A percentile compares a stretch with the other conserved stretches of the same genome.
These are phyloP conservation scores for Penicillium crustosum DNA, from an alignment of 2,329 filamentous ascomycete species.

Conservation along the genomic window DNA sequence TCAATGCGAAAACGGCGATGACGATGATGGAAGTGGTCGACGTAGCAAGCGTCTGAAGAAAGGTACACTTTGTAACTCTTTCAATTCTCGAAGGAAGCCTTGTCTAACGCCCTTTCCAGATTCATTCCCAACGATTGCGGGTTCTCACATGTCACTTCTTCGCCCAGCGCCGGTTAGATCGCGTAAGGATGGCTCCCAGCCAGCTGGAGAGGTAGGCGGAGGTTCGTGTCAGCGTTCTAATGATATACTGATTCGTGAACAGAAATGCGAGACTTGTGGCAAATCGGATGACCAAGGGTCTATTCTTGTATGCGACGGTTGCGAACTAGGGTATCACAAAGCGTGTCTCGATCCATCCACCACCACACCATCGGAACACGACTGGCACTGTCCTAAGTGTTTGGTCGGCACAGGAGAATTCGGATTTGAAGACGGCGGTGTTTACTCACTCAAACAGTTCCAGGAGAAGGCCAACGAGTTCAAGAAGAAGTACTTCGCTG, in stretches of 20 bases:
- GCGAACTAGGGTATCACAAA: slow-evolving; percentile 84
- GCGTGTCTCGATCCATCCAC: slow-evolving; percentile 85
- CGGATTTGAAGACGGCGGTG: slow-evolving; percentile 92
- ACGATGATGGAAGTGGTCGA: slow-evolving; percentile 66
- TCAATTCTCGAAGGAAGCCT: background rate
- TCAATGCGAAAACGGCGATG: slow-evolving; percentile 51
- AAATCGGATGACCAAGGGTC: slow-evolving; percentile 70
- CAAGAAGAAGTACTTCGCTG: slow-evolving; percentile 89
- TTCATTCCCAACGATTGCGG: slow-evolving; percentile 73
- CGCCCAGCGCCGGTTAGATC: slow-evolving; percentile 69
- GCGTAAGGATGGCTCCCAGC: slow-evolving; percentile 56
- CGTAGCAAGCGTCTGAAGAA: slow-evolving; percentile 93
- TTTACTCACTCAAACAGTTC: slow-evolving; percentile 94
- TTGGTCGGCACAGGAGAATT: slow-evolving; percentile 95
- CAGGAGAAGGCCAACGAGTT: slow-evolving; percentile 95
- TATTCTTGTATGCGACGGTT: slow-evolving; percentile 84
- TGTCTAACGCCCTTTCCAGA: slow-evolving; percentile 33
- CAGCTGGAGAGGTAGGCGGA: slow-evolving; percentile 56
- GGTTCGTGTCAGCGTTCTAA: slow-evolving; percentile 8
- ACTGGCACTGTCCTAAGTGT: slow-evolving; percentile 96
- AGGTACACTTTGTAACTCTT: slow-evolving; percentile 50
- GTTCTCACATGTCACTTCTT: slow-evolving; percentile 94
- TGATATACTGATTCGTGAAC: slow-evolving; percentile 31
- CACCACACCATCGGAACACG: slow-evolving; percentile 72
- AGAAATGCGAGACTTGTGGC: slow-evolving; percentile 85